A percentile compares a stretch with the other conserved stretches of the same genome.
phyloP scores from a whole-genome alignment of 495 filamentous ascomycete species.

The Penicillium desertorum region DNA sequence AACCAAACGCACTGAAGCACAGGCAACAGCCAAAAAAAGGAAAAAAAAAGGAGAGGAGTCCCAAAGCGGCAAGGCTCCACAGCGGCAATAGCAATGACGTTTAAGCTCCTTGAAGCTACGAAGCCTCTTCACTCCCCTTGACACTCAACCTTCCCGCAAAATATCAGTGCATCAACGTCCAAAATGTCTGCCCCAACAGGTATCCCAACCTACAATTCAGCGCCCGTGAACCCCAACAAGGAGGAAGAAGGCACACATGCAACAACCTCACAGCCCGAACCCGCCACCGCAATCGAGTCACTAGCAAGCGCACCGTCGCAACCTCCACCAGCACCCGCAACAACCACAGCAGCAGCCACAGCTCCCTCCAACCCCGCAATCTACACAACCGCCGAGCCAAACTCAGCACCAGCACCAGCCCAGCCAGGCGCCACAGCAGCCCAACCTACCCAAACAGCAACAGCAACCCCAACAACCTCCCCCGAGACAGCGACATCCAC shows the following conservation, averaged over 20 bases:
- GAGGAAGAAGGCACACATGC: slow-evolving; percentile 22
- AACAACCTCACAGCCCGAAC: slow-evolving; percentile 34
- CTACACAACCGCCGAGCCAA: slow-evolving; percentile 50
- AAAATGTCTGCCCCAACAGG: slow-evolving; percentile 51
- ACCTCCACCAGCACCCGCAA: slow-evolving; percentile 14
- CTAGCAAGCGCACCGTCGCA: slow-evolving; percentile 19
- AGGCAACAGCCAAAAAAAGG: neutral
- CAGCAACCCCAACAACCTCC: slow-evolving; percentile 24
- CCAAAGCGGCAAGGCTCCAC: slow-evolving; percentile 21
- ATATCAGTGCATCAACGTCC: neutral
- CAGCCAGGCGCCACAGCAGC: slow-evolving; percentile 42
- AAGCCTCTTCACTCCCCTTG: slow-evolving; percentile 4
- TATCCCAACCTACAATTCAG: slow-evolving; percentile 58
- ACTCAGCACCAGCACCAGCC: slow-evolving; percentile 28
- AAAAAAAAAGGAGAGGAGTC: neutral
- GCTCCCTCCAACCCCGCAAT: slow-evolving; percentile 41
- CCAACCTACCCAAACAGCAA: slow-evolving; percentile 22
- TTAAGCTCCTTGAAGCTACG: slow-evolving; percentile 17
- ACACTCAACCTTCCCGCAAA: neutral
- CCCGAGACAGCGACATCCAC: slow-evolving; percentile 14
- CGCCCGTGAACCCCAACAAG: slow-evolving; percentile 53
- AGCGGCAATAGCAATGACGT: slow-evolving; percentile 28
- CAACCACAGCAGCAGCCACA: slow-evolving; percentile 34
- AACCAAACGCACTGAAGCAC: neutral
- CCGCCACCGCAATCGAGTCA: slow-evolving; percentile 40